Conservation (phyloP, 257 asterid species). For the Solanum bulbocastanum region DNA sequence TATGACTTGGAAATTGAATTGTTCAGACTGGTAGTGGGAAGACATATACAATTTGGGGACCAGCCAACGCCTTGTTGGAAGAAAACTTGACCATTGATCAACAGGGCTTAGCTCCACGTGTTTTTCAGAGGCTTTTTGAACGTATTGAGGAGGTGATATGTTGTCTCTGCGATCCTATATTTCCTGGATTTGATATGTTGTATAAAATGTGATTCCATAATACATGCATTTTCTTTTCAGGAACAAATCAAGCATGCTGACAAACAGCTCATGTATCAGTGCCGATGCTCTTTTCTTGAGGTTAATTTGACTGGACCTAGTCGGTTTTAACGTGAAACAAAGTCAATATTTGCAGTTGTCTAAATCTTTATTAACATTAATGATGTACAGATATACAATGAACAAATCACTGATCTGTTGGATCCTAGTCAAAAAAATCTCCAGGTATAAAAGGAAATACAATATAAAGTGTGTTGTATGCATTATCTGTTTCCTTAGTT, state of each 20-base stretch:
- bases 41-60: constrained; percentile 97
- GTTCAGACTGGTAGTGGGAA: constrained; percentile 97
- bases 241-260: constrained; percentile 88
- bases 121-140: constrained; percentile 64
- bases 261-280: constrained; percentile 72
- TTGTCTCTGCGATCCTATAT: background rate
- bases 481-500: background rate
- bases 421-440: constrained; percentile 93
- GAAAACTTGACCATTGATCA: constrained; percentile 45
- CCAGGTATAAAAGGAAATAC: constrained; percentile 45
- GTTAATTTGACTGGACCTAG: constrained; percentile 21
- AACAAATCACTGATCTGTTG: constrained; percentile 93
- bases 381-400: constrained; percentile 80
- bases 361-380: constrained; percentile 2
- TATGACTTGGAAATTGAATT: background rate
- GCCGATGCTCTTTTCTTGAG: constrained; percentile 98
- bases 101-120: constrained; percentile 96
- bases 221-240: constrained; percentile 28
- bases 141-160: constrained; percentile 62
- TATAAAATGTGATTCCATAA: background rate
- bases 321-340: background rate
- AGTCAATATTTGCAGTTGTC: background rate
- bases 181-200: background rate
- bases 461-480: background rate
- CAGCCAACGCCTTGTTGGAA: constrained; percentile 73